Evolutionary conservation across 352 stramenopile species (phyloP), one percentile per base, ranked within the genome.

Genomic region (Phytophthora citrophthora): DNA sequence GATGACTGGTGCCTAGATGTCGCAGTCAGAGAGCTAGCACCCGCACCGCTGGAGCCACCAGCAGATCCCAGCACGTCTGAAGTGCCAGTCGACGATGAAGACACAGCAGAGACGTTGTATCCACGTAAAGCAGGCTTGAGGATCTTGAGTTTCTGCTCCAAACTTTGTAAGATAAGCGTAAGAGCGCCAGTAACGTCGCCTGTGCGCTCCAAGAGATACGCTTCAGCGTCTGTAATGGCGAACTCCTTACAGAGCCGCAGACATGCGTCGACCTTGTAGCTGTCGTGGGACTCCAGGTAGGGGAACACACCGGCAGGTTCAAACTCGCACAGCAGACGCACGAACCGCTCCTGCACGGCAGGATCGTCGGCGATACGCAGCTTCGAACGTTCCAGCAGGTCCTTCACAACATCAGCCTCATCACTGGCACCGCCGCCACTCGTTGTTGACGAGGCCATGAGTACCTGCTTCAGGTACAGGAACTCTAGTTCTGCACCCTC

Each of bases 181-280:
- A 98, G 71, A 9, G 92, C 94, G 38, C 92, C 93, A n/a, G 83
- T 96, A 3, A 98, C 93, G 69, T 98, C 94, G 27, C 94, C 95
- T 46, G 93, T 98, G 29, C 90, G 79, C 58, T 98, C 95, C 6
- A 98, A 76, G 46, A 98, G 63, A 68, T 98, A 98, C 4, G 93
- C 93, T 64, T 96, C 84, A 1, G 88, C 88, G 31, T 96, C 86
- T 15, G 86, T 94, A 49, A 96, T 96, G 24, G 67, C 73, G 34
- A 89, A 93, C 50, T 94, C 85, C 50, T 91, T 91, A 72, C 88
- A 96, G 5, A 94, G 73, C 46, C 91, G 89, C 51, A 96, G 68
- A 43, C 81, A 93, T 45, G 80, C 76, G 41, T 96, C 86, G 10
- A 96, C 86, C 68, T 94, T 93, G 77, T 95, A 96, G 66, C 83